Percentiles rank a stretch among this genome's conserved stretches.
Evolutionary conservation across 177 flowering plant genomes (phyloP).

Genomic region (Vitis hybrid): DNA sequence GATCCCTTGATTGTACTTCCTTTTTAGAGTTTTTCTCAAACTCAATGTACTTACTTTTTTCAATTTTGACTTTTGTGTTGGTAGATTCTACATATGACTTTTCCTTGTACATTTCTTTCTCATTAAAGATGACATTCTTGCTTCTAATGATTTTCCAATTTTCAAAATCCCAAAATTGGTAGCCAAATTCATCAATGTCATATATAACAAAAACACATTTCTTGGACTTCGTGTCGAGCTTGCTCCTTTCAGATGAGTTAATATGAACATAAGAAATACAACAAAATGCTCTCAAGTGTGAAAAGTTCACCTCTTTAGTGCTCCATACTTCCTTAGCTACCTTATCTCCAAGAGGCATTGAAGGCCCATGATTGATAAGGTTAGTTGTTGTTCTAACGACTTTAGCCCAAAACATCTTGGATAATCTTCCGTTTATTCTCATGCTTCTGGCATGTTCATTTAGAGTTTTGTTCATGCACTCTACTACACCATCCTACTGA

Average conservation of each 20-base stretch:
- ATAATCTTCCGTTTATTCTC: not conserved
- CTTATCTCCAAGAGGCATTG: not conserved
- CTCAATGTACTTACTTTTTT: no score
- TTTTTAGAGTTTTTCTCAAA: no score
- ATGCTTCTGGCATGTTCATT: not conserved
- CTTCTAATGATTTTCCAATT: slow-evolving; percentile 5
- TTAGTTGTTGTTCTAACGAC: slow-evolving; percentile 1
- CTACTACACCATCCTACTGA: not conserved
- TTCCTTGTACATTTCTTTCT: not conserved
- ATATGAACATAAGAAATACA: not conserved
- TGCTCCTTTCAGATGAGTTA: not conserved
- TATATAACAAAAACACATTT: slow-evolving; percentile 7
- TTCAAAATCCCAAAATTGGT: slow-evolving; percentile 10
- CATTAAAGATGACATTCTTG: slow-evolving; percentile 7
- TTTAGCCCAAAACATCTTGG: slow-evolving; percentile 5
- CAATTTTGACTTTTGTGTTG: no score
- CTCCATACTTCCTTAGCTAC: slow-evolving; percentile 2
- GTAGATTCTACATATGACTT: no score
- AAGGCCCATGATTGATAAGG: slow-evolving; percentile 8
- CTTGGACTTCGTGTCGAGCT: slow-evolving; percentile 2
- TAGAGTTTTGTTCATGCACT: not conserved
- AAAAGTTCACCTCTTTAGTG: slow-evolving; percentile 2
- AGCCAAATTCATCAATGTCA: slow-evolving; percentile 3
- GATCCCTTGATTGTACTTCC: no score
- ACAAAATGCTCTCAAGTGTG: not conserved